Evolutionary conservation across 2,329 filamentous ascomycete species (phyloP).

Genomic region (Raffaelea deltoideospora): DNA sequence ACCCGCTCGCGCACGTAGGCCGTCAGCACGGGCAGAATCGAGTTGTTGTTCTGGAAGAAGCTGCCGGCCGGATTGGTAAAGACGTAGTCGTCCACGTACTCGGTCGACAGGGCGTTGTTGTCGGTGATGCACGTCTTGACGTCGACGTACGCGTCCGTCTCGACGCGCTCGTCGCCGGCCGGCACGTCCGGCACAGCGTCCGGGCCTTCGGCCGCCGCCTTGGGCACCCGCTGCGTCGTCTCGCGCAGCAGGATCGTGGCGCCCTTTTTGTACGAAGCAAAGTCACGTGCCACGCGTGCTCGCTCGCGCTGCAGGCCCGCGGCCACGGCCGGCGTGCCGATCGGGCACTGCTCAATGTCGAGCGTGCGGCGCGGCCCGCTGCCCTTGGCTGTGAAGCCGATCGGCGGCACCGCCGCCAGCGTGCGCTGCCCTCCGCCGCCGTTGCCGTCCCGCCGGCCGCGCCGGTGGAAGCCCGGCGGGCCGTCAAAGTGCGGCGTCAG

Average conservation of each 20-base stretch:
- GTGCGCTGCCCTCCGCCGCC: too few species aligned
- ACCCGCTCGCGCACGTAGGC: constrained; percentile 73
- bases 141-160: constrained; percentile 49
- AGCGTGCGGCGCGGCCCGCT: constrained; percentile 56
- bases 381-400: constrained; percentile 75
- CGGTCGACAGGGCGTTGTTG: constrained; percentile 65
- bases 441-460: constrained; percentile 26
- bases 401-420: constrained; percentile 54
- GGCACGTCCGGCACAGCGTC: not conserved
- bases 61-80: constrained; percentile 86
- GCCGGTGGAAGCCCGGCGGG: constrained; percentile 38
- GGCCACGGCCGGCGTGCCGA: constrained; percentile 75
- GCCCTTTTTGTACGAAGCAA: constrained; percentile 58
- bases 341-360: constrained; percentile 95
- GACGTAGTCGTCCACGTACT: constrained; percentile 72
- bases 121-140: constrained; percentile 83
- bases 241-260: constrained; percentile 84
- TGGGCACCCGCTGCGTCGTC: constrained; percentile 54
- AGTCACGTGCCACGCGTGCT: constrained; percentile 55
- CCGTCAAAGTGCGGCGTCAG: constrained; percentile 91
- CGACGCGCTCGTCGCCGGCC: constrained; percentile 27
- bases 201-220: constrained; percentile 14
- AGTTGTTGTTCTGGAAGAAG: constrained; percentile 99
- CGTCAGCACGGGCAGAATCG: constrained; percentile 77
- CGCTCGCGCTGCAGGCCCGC: constrained; percentile 67